Conservation (phyloP, 768 basidiomycete species). For the Artomyces pyxidatus region DNA sequence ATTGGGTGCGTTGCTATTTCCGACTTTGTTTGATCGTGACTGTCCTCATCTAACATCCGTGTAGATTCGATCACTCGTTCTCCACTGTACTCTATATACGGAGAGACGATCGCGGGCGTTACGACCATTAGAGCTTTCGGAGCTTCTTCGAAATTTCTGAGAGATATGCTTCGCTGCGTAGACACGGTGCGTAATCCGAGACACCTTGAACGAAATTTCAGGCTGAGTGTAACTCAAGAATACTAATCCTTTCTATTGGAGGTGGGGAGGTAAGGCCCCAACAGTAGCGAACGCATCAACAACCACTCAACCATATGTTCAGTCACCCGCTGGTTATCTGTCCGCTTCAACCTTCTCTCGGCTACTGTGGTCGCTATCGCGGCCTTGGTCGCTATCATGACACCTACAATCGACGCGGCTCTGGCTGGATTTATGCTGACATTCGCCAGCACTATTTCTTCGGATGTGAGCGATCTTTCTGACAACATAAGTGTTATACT, state of each 20-base stretch:
- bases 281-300: neutral
- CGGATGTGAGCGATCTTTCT: constrained; percentile 39
- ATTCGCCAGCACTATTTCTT: constrained; percentile 70
- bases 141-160: constrained; percentile 75
- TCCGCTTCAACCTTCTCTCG: constrained; percentile 80
- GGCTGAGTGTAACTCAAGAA: constrained; percentile 33
- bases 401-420: constrained; percentile 69
- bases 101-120: constrained; percentile 45
- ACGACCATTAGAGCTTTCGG: constrained; percentile 75
- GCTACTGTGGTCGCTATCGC: constrained; percentile 65
- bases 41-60: neutral
- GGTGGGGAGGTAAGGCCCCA: constrained; percentile 63
- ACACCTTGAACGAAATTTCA: neutral
- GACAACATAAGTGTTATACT: too few relatives aligned
- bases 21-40: neutral
- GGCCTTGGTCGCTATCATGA: constrained; percentile 54
- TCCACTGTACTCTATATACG: constrained; percentile 45
- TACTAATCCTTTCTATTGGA: constrained; percentile 79
- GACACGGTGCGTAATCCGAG: constrained; percentile 51
- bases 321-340: constrained; percentile 89
- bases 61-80: constrained; percentile 37
- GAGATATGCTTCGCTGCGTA: constrained; percentile 76
- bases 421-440: constrained; percentile 81
- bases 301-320: constrained; percentile 7
- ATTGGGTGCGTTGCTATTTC: constrained; percentile 44